Conservation (phyloP, 2,329 filamentous ascomycete genomes). For the Sporothrix pseudoabietina region DNA sequence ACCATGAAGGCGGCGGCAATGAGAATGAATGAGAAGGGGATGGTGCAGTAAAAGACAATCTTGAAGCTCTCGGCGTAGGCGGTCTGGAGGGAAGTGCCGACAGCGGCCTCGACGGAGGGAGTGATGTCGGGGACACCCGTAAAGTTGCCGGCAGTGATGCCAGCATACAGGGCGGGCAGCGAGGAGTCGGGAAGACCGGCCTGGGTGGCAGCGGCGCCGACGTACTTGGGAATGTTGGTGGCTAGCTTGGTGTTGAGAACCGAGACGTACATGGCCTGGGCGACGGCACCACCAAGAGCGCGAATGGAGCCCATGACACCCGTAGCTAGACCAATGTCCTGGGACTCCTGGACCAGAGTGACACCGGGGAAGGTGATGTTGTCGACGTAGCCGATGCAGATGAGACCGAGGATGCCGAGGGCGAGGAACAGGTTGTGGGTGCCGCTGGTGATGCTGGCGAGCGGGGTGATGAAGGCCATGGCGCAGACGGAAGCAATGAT, state of each 20-base stretch:
- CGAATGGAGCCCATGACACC: constrained; percentile 52
- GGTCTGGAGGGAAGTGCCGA: constrained; percentile 42
- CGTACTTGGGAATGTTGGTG: constrained; percentile 42
- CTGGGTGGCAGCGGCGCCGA: constrained; percentile 41
- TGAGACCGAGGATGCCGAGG: constrained; percentile 41
- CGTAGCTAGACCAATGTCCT: constrained; percentile 50
- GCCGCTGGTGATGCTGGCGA: constrained; percentile 39
- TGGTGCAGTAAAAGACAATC: constrained; percentile 47
- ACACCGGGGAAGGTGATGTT: constrained; percentile 49
- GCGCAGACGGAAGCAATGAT: constrained; percentile 40
- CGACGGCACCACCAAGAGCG: constrained; percentile 46
- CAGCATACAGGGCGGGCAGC: constrained; percentile 42
- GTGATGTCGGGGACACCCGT: constrained; percentile 43
- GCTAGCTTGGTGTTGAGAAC: constrained; percentile 44
- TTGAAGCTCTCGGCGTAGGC: constrained; percentile 50
- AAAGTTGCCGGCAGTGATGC: constrained; percentile 41
- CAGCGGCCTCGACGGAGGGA: constrained; percentile 41
- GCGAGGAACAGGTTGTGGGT: constrained; percentile 41
- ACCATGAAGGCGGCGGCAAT: constrained; percentile 44
- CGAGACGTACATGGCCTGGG: constrained; percentile 44
- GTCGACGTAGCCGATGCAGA: constrained; percentile 43
- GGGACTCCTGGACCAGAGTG: constrained; percentile 49
- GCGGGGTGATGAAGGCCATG: constrained; percentile 42
- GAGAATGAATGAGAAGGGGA: constrained; percentile 47
- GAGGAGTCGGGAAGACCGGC: constrained; percentile 44